Evolutionary conservation across 83 land plant genomes (phyloP).

Genomic region (Thuja plicata): DNA sequence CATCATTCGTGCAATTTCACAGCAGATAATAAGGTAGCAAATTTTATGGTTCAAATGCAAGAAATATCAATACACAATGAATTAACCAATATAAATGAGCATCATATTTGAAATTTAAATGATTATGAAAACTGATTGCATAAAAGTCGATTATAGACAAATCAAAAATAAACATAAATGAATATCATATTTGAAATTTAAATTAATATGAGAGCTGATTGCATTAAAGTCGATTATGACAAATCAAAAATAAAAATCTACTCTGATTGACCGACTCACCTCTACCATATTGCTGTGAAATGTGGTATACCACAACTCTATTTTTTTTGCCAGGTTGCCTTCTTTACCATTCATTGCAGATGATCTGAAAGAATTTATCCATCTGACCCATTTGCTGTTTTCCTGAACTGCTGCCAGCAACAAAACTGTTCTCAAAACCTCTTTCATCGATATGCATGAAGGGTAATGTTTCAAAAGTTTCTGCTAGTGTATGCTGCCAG

Average conservation of each 20-base stretch:
- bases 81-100: not conserved
- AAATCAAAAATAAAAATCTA: not conserved
- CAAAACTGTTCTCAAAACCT: conserved; percentile 66
- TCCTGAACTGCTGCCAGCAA: conserved; percentile 19
- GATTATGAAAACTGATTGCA: too few relatives aligned
- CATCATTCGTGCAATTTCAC: not conserved
- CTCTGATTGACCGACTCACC: not conserved
- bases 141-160: too few relatives aligned
- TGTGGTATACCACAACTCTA: conserved; percentile 93
- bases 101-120: too few relatives aligned
- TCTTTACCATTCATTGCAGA: conserved; percentile 41
- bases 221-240: too few relatives aligned
- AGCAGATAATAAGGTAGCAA: not conserved
- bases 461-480: conserved; percentile 93
- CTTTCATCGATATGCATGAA: conserved; percentile 64
- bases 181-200: too few relatives aligned
- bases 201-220: too few relatives aligned
- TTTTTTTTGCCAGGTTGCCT: conserved; percentile 89
- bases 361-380: conserved; percentile 31
- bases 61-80: not conserved
- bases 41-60: not conserved
- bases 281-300: not conserved
- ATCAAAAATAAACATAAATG: not conserved
- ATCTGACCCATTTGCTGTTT: conserved; percentile 41
- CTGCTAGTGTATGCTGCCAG: conserved; percentile 80